Evolutionary conservation across 352 stramenopile species (phyloP).

Genomic region (Phytophthora pseudosyringae): DNA sequence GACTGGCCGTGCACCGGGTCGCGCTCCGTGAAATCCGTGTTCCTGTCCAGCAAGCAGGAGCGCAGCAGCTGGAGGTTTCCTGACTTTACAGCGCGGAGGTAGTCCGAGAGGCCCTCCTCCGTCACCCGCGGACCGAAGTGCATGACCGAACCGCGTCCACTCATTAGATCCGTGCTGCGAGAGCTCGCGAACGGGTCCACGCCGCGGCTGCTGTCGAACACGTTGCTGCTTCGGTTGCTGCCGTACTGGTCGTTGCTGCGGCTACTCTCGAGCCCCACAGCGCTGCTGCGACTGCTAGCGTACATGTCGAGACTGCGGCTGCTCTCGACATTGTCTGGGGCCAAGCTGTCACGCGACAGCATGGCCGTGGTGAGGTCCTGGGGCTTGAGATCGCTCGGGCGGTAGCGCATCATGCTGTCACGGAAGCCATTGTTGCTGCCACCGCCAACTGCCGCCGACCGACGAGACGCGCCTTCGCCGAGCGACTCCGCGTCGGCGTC

Average conservation of each 20-base stretch:
- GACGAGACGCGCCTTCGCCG: not conserved
- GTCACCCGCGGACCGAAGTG: conserved; percentile 57
- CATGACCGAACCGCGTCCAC: conserved; percentile 49
- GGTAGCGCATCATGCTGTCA: conserved; percentile 79
- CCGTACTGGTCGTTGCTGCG: conserved; percentile 25
- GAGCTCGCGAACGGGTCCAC: conserved; percentile 31
- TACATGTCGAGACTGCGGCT: conserved; percentile 24
- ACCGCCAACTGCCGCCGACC: not conserved
- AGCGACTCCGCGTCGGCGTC: conserved; percentile 14
- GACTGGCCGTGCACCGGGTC: conserved; percentile 80
- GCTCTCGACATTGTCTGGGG: conserved; percentile 38
- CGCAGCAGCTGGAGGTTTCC: conserved; percentile 72
- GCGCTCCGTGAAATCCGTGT: conserved; percentile 65
- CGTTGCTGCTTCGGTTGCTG: conserved; percentile 27
- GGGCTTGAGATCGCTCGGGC: conserved; percentile 65
- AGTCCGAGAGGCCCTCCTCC: conserved; percentile 64
- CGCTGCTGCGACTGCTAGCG: conserved; percentile 36
- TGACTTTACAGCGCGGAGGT: conserved; percentile 67
- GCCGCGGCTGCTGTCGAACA: conserved; percentile 32
- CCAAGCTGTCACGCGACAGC: conserved; percentile 64
- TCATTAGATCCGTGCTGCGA: conserved; percentile 38
- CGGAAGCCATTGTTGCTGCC: conserved; percentile 42
- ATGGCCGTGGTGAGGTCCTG: conserved; percentile 54
- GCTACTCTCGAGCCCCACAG: conserved; percentile 23
- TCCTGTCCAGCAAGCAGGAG: conserved; percentile 57